phyloP scores from a whole-genome alignment of 2,329 filamentous ascomycete genomes.

The Cladophialophora exuberans region DNA sequence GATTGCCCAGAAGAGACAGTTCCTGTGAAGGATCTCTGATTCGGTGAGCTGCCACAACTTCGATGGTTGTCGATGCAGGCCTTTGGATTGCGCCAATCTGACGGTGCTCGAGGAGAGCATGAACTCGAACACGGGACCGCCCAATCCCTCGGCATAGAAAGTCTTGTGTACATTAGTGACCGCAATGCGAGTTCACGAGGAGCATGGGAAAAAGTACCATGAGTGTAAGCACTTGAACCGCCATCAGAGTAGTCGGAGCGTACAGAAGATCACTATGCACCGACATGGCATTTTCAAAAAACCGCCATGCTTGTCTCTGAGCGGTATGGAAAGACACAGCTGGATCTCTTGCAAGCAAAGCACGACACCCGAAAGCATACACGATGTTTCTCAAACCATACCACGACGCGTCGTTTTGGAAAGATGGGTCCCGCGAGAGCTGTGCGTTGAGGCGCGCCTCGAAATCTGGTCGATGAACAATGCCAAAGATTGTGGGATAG shows the following conservation, averaged over 20 bases:
- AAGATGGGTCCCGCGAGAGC: no score
- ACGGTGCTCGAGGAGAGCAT: background rate
- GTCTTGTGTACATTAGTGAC: background rate
- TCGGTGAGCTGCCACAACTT: background rate
- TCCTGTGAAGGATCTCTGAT: background rate
- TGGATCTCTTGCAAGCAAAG: background rate
- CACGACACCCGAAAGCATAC: slow-evolving; percentile 9
- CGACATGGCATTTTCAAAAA: slow-evolving; percentile 4
- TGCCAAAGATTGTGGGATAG: no score
- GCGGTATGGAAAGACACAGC: no score
- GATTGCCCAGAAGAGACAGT: background rate
- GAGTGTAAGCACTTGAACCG: background rate
- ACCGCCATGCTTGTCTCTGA: background rate
- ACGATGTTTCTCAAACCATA: slow-evolving; percentile 11
- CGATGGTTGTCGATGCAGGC: background rate
- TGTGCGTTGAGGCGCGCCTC: slow-evolving; percentile 8
- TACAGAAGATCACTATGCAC: slow-evolving; percentile 3
- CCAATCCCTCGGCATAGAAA: background rate
- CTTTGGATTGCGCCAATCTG: background rate
- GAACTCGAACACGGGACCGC: background rate
- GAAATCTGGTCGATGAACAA: slow-evolving; percentile 5
- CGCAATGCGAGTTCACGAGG: no score
- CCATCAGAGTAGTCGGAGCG: background rate
- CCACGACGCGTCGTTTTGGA: slow-evolving; percentile 3
- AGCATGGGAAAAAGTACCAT: background rate